Percentiles rank a stretch among this genome's conserved stretches.
Conservation (phyloP, 2,329 filamentous ascomycete genomes). For the Anthostomella pinea region DNA sequence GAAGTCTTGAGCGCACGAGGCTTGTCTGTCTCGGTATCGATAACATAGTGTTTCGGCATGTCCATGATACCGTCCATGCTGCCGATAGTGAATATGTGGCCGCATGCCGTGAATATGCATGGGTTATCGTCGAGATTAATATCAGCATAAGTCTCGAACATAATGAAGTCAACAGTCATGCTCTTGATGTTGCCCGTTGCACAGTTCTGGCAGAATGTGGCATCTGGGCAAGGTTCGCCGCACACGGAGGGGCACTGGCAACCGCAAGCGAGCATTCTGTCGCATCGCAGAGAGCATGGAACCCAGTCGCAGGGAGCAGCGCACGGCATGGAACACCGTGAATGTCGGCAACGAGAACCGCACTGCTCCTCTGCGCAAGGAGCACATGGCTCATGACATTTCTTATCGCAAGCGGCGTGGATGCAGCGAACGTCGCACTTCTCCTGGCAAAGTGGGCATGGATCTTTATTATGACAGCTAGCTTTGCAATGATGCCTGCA, state of each 20-base stretch:
- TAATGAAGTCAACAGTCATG: slow-evolving; percentile 46
- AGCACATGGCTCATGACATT: too few relatives aligned
- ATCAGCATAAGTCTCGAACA: slow-evolving; percentile 53
- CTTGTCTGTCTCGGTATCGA: slow-evolving; percentile 32
- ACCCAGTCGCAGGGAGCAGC: slow-evolving; percentile 65
- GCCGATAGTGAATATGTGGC: slow-evolving; percentile 59
- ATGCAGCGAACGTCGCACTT: slow-evolving; percentile 55
- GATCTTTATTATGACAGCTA: slow-evolving; percentile 48
- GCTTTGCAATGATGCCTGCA: slow-evolving; percentile 55
- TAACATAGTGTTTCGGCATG: slow-evolving; percentile 48
- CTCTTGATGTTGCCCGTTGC: slow-evolving; percentile 40
- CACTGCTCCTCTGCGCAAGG: too few relatives aligned
- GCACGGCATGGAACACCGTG: too few relatives aligned
- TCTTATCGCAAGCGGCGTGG: slow-evolving; percentile 55
- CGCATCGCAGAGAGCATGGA: slow-evolving; percentile 62
- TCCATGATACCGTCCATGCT: slow-evolving; percentile 61
- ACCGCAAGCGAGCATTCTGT: slow-evolving; percentile 50
- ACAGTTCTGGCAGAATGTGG: slow-evolving; percentile 56
- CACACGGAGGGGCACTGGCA: slow-evolving; percentile 61
- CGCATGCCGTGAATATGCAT: slow-evolving; percentile 60
- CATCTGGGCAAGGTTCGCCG: slow-evolving; percentile 58
- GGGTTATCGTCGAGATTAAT: slow-evolving; percentile 58
- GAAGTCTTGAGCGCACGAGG: slow-evolving; percentile 34
- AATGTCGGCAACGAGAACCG: too few relatives aligned
- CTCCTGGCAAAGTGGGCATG: slow-evolving; percentile 46